phyloP scores from a whole-genome alignment of 2,329 filamentous ascomycete genomes.

The Parafenestella ontariensis region DNA sequence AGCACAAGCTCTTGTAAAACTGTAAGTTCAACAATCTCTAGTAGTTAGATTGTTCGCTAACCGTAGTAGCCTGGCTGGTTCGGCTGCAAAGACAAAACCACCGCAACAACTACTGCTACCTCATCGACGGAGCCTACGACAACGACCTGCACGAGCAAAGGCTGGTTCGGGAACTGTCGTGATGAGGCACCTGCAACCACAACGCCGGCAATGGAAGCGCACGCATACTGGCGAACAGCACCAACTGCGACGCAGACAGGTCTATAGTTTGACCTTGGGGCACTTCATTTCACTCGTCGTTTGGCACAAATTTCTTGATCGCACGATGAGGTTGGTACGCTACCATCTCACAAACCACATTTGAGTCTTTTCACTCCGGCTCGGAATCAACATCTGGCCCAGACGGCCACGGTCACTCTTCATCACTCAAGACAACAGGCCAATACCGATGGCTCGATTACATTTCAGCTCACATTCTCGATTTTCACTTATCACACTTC shows the following conservation, averaged over 20 bases:
- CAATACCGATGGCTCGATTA: too few relatives aligned
- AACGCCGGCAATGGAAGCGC: constrained; percentile 33
- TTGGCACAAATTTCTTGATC: not conserved
- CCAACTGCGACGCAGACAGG: constrained; percentile 34
- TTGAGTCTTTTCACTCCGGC: too few relatives aligned
- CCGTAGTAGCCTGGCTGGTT: constrained; percentile 44
- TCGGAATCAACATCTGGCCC: too few relatives aligned
- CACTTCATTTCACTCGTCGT: not conserved
- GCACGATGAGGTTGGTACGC: not conserved
- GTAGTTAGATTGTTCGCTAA: constrained; percentile 8
- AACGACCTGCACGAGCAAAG: constrained; percentile 42
- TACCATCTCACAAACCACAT: too few relatives aligned
- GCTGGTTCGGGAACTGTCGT: constrained; percentile 46
- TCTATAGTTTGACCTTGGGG: not conserved
- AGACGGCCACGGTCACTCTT: too few relatives aligned
- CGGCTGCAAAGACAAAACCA: constrained; percentile 46
- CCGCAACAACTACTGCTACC: constrained; percentile 25
- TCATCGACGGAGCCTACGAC: constrained; percentile 29
- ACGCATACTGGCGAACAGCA: constrained; percentile 33
- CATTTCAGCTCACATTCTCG: too few relatives aligned
- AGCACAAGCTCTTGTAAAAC: constrained; percentile 43
- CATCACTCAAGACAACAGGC: too few relatives aligned
- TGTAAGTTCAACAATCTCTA: constrained; percentile 18
- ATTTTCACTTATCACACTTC: too few relatives aligned
- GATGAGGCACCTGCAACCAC: constrained; percentile 36